Conservation (phyloP, 129 eudicot species). For the Flaveria brownii region DNA sequence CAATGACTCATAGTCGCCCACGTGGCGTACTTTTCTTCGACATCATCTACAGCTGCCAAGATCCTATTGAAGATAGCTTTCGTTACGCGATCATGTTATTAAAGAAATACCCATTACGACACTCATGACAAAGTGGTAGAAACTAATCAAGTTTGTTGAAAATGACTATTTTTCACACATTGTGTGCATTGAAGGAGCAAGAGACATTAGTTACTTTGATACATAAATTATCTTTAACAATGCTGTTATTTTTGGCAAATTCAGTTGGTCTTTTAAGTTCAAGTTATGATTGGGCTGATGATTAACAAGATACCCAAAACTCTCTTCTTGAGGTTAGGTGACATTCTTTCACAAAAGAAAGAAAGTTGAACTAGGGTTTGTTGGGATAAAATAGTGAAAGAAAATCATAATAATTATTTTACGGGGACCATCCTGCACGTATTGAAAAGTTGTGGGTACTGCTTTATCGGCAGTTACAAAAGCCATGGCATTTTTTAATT, state of each 20-base stretch:
- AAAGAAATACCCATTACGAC: constrained; percentile 27
- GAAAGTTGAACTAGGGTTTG: constrained; percentile 40
- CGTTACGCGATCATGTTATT: constrained; percentile 32
- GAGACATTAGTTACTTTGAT: not conserved
- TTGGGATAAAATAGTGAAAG: constrained; percentile 37
- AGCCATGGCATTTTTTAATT: constrained; percentile 37
- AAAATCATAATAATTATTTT: constrained; percentile 24
- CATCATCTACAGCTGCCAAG: constrained; percentile 35
- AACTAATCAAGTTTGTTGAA: not conserved
- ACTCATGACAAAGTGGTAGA: not conserved
- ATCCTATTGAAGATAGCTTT: constrained; percentile 37
- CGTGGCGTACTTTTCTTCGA: constrained; percentile 32
- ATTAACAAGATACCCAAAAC: constrained; percentile 28
- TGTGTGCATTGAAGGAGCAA: not conserved
- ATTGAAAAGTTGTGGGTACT: constrained; percentile 45
- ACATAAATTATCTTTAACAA: not conserved
- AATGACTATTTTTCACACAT: not conserved
- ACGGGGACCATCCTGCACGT: constrained; percentile 57
- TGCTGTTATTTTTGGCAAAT: constrained; percentile 9
- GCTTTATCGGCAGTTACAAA: constrained; percentile 71
- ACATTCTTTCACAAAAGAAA: constrained; percentile 34
- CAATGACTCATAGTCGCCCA: constrained; percentile 51
- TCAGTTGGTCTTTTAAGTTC: not conserved
- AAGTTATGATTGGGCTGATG: constrained; percentile 25
- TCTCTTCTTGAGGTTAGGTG: constrained; percentile 22